phyloP scores from a whole-genome alignment of 2,329 filamentous ascomycete species.

The Aspergillus fructus region DNA sequence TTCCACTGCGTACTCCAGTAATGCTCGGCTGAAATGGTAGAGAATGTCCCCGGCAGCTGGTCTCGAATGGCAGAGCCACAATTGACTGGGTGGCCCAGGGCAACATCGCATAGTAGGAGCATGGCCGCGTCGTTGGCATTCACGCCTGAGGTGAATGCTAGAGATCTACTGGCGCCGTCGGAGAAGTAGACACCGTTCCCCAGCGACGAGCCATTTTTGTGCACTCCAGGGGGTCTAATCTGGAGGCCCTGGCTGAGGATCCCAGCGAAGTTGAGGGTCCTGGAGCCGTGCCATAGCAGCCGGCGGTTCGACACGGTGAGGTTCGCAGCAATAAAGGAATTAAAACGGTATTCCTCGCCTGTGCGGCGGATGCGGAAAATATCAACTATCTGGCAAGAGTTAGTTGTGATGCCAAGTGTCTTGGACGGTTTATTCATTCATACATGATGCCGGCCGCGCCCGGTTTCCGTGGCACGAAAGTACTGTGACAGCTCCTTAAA shows the following conservation, averaged over 20 bases:
- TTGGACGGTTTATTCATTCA: no score
- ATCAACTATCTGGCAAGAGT: background rate
- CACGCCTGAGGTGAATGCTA: no score
- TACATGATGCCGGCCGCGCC: no score
- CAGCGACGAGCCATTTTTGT: background rate
- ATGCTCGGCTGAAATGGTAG: no score
- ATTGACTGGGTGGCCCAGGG: no score
- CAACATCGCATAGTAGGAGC: no score
- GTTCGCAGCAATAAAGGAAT: background rate
- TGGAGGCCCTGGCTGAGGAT: background rate
- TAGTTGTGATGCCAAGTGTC: no score
- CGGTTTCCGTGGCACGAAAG: no score
- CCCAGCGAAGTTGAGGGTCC: background rate
- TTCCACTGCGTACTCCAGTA: no score
- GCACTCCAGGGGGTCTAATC: background rate
- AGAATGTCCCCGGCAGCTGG: no score
- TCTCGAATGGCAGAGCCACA: no score
- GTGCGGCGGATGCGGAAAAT: conserved; percentile 1
- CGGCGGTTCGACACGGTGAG: background rate
- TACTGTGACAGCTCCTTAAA: background rate
- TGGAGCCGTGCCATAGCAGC: background rate
- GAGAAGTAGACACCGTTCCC: background rate
- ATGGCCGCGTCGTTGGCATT: no score
- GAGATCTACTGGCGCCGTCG: background rate
- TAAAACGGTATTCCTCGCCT: background rate